Conservation (phyloP, 495 filamentous ascomycete species). For the Pyrenopolyporus hunteri region DNA sequence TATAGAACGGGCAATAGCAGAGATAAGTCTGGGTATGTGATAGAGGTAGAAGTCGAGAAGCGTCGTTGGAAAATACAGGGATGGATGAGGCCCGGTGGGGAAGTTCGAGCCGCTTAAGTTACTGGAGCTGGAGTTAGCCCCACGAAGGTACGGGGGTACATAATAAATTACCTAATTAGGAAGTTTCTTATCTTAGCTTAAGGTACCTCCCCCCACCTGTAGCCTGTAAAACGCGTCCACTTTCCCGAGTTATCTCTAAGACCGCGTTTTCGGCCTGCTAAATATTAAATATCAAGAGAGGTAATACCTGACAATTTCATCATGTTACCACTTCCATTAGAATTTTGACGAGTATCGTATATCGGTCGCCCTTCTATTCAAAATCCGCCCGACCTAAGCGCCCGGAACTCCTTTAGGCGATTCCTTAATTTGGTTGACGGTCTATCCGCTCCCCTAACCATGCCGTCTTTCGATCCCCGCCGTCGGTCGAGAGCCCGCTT, state of each 20-base stretch:
- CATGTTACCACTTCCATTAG: neutral
- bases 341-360: neutral
- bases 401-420: neutral
- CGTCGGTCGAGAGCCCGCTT: constrained; percentile 43
- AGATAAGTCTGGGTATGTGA: neutral
- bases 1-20: too few relatives aligned
- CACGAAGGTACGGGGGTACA: too few relatives aligned
- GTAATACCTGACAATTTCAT: neutral
- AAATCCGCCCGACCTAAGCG: neutral
- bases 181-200: neutral
- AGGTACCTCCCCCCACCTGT: neutral
- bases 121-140: too few relatives aligned
- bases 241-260: neutral
- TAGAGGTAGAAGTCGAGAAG: neutral
- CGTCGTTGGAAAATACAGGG: constrained; percentile 1
- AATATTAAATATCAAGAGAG: too few relatives aligned
- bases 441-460: constrained; percentile 13
- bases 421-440: neutral
- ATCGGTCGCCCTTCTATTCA: neutral
- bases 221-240: constrained; percentile 2
- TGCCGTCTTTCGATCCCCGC: constrained; percentile 37
- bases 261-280: neutral
- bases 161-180: neutral
- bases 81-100: neutral
- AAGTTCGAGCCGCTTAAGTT: neutral